A percentile compares a stretch with the other conserved stretches of the same genome.
Conservation (phyloP, 768 basidiomycete genomes). For the Collybia sordida region DNA sequence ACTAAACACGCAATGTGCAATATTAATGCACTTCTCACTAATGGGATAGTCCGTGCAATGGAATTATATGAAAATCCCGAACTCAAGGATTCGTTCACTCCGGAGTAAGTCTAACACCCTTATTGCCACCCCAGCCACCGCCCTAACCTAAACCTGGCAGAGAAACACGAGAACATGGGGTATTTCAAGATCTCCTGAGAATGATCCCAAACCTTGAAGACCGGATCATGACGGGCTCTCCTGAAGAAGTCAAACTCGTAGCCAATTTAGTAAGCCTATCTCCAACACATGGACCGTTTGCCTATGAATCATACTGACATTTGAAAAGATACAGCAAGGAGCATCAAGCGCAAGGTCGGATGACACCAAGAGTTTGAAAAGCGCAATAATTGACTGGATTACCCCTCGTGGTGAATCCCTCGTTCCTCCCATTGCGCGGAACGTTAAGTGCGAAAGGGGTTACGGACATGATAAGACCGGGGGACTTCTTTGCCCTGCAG, state of each 20-base stretch:
- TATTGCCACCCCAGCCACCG: too few relatives aligned
- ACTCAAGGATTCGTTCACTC: neutral
- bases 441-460: neutral
- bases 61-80: neutral
- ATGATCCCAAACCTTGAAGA: neutral
- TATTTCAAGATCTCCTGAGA: neutral
- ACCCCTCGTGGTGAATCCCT: neutral
- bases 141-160: too few relatives aligned
- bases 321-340: neutral
- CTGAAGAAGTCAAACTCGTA: neutral
- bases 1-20: conserved; percentile 12
- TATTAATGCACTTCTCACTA: conserved; percentile 14
- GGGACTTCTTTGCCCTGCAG: conserved; percentile 9
- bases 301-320: neutral
- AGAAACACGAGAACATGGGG: too few relatives aligned
- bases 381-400: neutral
- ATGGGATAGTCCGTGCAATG: conserved; percentile 6
- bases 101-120: neutral
- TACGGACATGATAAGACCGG: neutral
- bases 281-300: too few relatives aligned
- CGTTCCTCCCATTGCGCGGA: neutral
- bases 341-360: conserved; percentile 1
- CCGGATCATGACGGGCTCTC: neutral
- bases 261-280: conserved; percentile 3
- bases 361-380: neutral